A percentile compares a stretch with the other conserved stretches of the same genome.
These are phyloP conservation scores for Vitis rupestris DNA, from an alignment of 164 flowering plant species.

Conservation along the genomic window DNA sequence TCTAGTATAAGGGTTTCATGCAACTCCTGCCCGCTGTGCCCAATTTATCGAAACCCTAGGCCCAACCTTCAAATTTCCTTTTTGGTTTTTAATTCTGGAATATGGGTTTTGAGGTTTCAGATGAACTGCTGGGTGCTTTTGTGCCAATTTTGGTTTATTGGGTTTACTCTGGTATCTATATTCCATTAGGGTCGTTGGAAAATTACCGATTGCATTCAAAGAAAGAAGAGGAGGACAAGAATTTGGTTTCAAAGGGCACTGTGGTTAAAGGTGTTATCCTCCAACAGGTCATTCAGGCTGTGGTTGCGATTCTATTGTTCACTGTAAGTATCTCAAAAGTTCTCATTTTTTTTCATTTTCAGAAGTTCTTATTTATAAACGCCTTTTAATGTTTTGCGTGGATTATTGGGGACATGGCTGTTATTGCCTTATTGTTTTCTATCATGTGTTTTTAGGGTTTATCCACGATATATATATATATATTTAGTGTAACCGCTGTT, in stretches of 20 bases:
- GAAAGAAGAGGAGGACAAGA: conserved; percentile 85
- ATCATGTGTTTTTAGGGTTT: neutral
- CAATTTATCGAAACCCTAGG: too few relatives aligned
- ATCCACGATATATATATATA: too few relatives aligned
- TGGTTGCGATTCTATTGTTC: conserved; percentile 73
- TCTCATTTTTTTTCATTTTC: neutral
- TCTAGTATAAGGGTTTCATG: too few relatives aligned
- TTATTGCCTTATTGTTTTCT: neutral
- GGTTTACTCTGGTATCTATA: conserved; percentile 81
- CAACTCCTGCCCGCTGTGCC: too few relatives aligned
- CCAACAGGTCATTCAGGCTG: conserved; percentile 79
- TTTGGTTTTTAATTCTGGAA: neutral
- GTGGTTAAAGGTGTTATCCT: conserved; percentile 90
- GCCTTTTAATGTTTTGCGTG: neutral
- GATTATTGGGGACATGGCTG: too few relatives aligned
- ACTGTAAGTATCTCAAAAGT: conserved; percentile 40
- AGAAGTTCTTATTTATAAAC: neutral
- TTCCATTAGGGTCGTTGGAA: conserved; percentile 54
- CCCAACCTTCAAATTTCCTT: neutral
- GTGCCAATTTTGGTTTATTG: conserved; percentile 84
- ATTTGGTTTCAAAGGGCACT: conserved; percentile 67
- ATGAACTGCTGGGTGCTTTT: conserved; percentile 74
- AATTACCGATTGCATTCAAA: conserved; percentile 74
- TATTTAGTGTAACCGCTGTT: too few relatives aligned
- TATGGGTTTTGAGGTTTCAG: conserved; percentile 61